Evolutionary conservation across 2,329 filamentous ascomycete genomes (phyloP).

Genomic region (Monilinia polystroma): DNA sequence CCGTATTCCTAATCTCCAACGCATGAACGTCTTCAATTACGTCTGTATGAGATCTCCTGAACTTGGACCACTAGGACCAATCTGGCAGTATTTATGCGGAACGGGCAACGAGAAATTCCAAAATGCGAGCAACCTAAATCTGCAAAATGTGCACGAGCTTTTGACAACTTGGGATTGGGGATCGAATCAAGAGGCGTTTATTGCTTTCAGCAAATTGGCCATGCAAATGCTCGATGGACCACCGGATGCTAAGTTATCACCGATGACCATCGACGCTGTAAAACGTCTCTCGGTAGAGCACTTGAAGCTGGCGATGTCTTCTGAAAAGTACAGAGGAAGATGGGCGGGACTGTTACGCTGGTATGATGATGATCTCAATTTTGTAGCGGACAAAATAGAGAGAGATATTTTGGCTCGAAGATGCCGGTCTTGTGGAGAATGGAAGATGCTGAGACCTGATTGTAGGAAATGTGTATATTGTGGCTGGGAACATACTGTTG

Average conservation of each 20-base stretch:
- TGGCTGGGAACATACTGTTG: slow-evolving; percentile 21
- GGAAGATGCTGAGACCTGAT: slow-evolving; percentile 26
- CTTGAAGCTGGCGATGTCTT: slow-evolving; percentile 9
- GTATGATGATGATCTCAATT: slow-evolving; percentile 25
- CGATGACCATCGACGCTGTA: slow-evolving; percentile 5
- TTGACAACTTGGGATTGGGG: slow-evolving; percentile 33
- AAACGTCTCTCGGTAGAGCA: slow-evolving; percentile 1
- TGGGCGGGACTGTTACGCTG: slow-evolving; percentile 25
- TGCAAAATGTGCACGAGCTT: slow-evolving; percentile 24
- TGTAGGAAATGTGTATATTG: slow-evolving; percentile 26
- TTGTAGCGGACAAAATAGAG: slow-evolving; percentile 21
- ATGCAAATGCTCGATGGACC: slow-evolving; percentile 25
- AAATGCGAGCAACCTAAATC: slow-evolving; percentile 17
- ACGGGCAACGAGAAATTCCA: slow-evolving; percentile 28
- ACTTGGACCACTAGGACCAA: slow-evolving; percentile 30
- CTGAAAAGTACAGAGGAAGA: slow-evolving; percentile 24
- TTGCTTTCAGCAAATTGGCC: slow-evolving; percentile 23
- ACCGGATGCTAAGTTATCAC: background rate
- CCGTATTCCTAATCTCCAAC: slow-evolving; percentile 29
- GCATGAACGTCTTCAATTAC: slow-evolving; percentile 36
- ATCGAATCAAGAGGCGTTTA: slow-evolving; percentile 26
- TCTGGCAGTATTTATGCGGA: slow-evolving; percentile 34
- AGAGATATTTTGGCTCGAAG: slow-evolving; percentile 25
- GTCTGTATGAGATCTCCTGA: slow-evolving; percentile 31
- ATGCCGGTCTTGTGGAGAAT: slow-evolving; percentile 22